Conservation (phyloP, 139 green algal genomes). For the Tetraselmis chui region DNA sequence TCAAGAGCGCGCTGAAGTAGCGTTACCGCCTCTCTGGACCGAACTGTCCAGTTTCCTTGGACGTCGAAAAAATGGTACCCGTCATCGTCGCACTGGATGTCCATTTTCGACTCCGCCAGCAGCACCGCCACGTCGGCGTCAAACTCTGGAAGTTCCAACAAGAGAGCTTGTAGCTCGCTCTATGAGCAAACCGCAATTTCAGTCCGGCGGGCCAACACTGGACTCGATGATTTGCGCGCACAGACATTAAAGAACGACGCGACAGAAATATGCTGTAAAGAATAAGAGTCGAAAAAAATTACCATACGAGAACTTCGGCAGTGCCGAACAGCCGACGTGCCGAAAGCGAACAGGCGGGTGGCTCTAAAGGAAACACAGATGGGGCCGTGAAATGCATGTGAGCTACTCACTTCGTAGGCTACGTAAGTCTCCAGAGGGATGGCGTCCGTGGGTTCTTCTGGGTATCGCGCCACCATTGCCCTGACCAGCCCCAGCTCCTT, state of each 20-base stretch:
- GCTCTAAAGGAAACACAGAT: too few species aligned
- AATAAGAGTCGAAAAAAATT: too few species aligned
- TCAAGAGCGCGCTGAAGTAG: not conserved
- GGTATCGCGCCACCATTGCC: not conserved
- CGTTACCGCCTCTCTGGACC: not conserved
- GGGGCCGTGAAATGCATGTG: too few species aligned
- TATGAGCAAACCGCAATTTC: too few species aligned
- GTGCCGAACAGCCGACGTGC: too few species aligned
- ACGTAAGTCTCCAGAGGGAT: not conserved
- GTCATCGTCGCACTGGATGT: not conserved
- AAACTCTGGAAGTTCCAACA: not conserved
- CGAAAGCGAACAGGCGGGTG: too few species aligned
- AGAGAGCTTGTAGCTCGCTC: not conserved
- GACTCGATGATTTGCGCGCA: too few species aligned
- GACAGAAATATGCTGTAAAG: too few species aligned
- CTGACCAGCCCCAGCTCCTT: not conserved
- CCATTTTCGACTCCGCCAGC: not conserved
- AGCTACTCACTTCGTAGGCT: not conserved
- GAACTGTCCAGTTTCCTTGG: not conserved
- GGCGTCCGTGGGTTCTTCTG: not conserved
- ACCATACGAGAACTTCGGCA: too few species aligned
- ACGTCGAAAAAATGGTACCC: not conserved
- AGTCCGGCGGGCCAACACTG: too few species aligned
- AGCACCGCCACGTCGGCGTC: not conserved
- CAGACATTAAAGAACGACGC: too few species aligned